Evolutionary conservation across 2,329 filamentous ascomycete species (phyloP), one percentile per base, ranked within the genome.

Genomic region (Xylariaceae sp.): DNA sequence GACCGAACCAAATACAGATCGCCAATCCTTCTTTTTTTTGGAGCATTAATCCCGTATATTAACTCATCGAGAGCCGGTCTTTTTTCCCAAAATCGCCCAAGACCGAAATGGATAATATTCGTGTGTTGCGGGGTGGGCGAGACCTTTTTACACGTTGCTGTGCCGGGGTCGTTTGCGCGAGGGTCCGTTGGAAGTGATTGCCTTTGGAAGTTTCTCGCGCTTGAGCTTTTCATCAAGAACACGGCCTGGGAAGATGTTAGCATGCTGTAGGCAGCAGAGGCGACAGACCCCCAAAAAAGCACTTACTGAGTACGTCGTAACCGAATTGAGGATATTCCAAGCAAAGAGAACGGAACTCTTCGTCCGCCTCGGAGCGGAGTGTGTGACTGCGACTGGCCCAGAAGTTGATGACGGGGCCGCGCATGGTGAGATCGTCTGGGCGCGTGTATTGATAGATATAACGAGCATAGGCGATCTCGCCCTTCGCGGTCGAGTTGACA

Each of bases 301-400:
- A 75, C 79, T 62, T 76, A 89, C 84, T 91, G 57, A 96, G 81
- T 53, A 97, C 88, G 71, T 96, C 91, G 75, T 91, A 96, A 67
- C 88, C 88, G 69, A 96, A 96, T 68, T 95, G 87, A 19, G 91
- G 91, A 69, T 86, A 91, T 73, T 96, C 88, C 69, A 96, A 74
- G 74, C 91, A 96, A 72, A 96, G 83, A 45, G 80, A 72, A 70
- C 86, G 84, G 80, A 96, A 96, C 73, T 95, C 89, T 5, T 83
- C 80, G 72, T 95, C 89, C 39, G 91, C 89, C 72, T 95, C 89
- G 71, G 91, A 80, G 19, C 91, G 86, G 60, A 96, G 76, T 9
- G 89, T 85, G 73, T 94, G 90, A 56, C 82, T 86, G 58, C 88
- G 80, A 46, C 82, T 86, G 4, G 90, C 90, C 91, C 91, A 96